Conservation (phyloP, 805 yeast genomes). For the Sugiyamaella floridensis region DNA sequence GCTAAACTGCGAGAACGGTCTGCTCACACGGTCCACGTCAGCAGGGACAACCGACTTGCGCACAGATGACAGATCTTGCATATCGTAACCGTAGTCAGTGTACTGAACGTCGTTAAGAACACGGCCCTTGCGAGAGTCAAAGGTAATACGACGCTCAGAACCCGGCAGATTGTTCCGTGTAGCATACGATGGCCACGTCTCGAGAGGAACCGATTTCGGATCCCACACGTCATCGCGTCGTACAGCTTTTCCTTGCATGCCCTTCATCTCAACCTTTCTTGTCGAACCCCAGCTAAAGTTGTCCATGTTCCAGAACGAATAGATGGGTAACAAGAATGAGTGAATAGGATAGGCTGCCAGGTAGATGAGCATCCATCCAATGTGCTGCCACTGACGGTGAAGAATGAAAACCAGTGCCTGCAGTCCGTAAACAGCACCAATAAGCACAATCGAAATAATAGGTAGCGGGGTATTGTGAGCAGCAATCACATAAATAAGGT, state of each 20-base stretch:
- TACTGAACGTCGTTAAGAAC: constrained; percentile 24
- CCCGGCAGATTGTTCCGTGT: constrained; percentile 33
- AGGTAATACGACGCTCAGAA: constrained; percentile 30
- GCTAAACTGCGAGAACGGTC: constrained; percentile 16
- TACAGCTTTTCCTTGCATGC: constrained; percentile 36
- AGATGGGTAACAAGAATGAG: constrained; percentile 52
- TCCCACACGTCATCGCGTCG: constrained; percentile 32
- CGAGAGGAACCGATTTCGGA: constrained; percentile 31
- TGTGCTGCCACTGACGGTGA: constrained; percentile 38
- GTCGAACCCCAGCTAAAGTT: constrained; percentile 64
- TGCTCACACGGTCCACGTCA: constrained; percentile 5
- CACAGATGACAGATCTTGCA: constrained; percentile 20
- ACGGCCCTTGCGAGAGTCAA: constrained; percentile 31
- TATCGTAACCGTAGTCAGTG: constrained; percentile 20
- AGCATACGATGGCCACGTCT: constrained; percentile 35
- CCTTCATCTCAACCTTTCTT: constrained; percentile 48
- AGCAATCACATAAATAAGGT: constrained; percentile 45
- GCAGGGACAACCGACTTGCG: constrained; percentile 12
- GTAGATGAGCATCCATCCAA: constrained; percentile 53
- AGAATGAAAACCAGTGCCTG: constrained; percentile 52
- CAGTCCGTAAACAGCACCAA: constrained; percentile 50
- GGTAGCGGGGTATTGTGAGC: constrained; percentile 47
- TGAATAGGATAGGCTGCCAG: constrained; percentile 54
- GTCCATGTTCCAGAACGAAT: constrained; percentile 60
- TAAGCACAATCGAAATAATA: constrained; percentile 46